phyloP scores from a whole-genome alignment of 345 rosid species.

The Syzygium aqueum region DNA sequence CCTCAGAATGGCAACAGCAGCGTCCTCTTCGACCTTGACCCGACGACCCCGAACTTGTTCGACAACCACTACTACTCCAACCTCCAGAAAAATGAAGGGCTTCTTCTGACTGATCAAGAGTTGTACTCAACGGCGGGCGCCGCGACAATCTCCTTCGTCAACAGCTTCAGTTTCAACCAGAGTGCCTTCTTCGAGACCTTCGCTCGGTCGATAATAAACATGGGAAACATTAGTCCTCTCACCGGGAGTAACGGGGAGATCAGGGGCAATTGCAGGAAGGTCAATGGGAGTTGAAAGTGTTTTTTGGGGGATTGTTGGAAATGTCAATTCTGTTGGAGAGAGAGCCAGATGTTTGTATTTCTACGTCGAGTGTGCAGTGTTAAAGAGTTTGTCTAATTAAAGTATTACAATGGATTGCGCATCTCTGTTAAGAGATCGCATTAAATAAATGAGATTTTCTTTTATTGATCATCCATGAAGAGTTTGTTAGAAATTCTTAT shows the following conservation, averaged over 20 bases:
- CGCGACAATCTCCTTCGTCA: constrained; percentile 17
- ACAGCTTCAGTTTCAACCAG: constrained; percentile 16
- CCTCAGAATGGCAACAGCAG: constrained; percentile 19
- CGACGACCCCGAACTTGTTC: constrained; percentile 22
- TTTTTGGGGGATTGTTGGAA: neutral
- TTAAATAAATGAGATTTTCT: neutral
- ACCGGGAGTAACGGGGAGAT: constrained; percentile 34
- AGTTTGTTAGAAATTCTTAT: neutral
- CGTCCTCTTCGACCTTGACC: constrained; percentile 19
- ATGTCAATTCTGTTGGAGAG: neutral
- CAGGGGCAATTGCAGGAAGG: constrained; percentile 19
- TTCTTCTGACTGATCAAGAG: constrained; percentile 37
- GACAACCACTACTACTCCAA: constrained; percentile 32
- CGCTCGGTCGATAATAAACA: constrained; percentile 30
- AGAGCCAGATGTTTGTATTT: neutral
- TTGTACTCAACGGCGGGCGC: constrained; percentile 18
- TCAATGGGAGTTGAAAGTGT: neutral
- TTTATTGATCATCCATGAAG: neutral
- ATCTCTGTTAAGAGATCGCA: neutral
- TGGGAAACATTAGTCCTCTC: constrained; percentile 24
- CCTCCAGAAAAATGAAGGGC: constrained; percentile 29
- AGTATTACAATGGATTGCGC: neutral
- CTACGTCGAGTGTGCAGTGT: neutral
- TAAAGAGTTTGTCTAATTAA: neutral
- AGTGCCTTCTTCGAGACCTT: constrained; percentile 26